Base-by-base conservation (phyloP, 176 grass and related monocot genomes). In the Triticum aestivum region DNA sequence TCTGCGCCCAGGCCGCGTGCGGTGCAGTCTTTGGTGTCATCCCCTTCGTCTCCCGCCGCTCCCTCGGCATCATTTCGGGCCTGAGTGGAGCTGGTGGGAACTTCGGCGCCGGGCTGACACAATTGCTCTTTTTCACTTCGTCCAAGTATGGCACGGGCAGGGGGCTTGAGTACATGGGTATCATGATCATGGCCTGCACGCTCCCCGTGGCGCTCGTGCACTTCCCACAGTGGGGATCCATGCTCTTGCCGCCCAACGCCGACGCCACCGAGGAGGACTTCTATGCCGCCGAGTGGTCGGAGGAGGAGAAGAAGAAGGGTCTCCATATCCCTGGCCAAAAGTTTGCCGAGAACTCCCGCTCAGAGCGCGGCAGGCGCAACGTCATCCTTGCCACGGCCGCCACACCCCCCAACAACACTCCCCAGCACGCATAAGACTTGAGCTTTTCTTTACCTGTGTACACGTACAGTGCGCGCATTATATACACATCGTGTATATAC, bases 1-100 rank as follows among this genome's bases (percentile, higher is more conserved):
- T 97, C 68, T 97, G 95, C 32, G 95, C 90, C 0, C 95, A 97
- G 35, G 95, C 95, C 0, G 92, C 95, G 1, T 94, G 92, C n/a
- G 95, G 95, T 18, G 95, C 95, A 24, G 77, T 86, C 69, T 97
- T 97, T 65, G 95, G 95, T 0, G 84, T 97, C 41, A 82, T 90
- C 54, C 92, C 95, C 47, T 97, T 97, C 85, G 52, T 97, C 3
- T 97, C 95, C 0, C 87, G 92, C 0, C 92, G 95, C 10, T 79
- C 76, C 29, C 76, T 79, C 11, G 76, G 76, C 11, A 3, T 98
- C 8, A 89, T 98, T 47, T 95, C 93, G 1, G 95, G 95, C 15
- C 87, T 98, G 89, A 90, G 91, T 2, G 95, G 95, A 34, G 93
- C 87, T 0, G 95, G 95, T 0, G 95, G 95, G 1, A 98, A 92